Percentiles rank a stretch among this genome's conserved stretches.
Conservation (phyloP, 768 basidiomycete genomes). For the Amanita muscaria region DNA sequence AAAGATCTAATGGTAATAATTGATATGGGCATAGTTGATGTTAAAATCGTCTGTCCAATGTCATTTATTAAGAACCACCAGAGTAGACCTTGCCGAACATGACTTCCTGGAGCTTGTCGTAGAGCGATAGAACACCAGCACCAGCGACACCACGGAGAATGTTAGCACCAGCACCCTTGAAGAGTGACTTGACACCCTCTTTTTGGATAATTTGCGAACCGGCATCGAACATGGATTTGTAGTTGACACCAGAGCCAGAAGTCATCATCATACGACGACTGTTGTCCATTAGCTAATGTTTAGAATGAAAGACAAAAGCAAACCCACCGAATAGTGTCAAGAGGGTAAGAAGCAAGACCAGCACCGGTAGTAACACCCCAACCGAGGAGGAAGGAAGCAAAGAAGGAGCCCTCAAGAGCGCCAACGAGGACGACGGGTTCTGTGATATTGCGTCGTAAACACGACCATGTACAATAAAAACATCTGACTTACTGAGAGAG, state of each 20-base stretch:
- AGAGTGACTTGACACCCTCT: conserved; percentile 92
- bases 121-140: conserved; percentile 97
- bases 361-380: conserved; percentile 99
- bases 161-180: conserved; percentile 97
- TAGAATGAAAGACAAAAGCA: conserved; percentile 5
- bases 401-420: conserved; percentile 90
- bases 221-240: conserved; percentile 99
- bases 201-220: conserved; percentile 90
- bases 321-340: conserved; percentile 80
- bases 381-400: conserved; percentile 94
- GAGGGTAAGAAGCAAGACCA: conserved; percentile 96
- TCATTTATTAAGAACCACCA: conserved; percentile 56
- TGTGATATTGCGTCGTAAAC: conserved; percentile 23
- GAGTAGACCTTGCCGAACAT: conserved; percentile 99
- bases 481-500: conserved; percentile 68
- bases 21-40: conserved; percentile 21
- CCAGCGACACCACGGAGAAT: conserved; percentile 99
- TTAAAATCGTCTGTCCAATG: not conserved
- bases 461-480: not conserved
- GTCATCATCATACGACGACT: conserved; percentile 99
- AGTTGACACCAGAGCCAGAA: conserved; percentile 89
- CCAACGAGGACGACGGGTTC: conserved; percentile 98
- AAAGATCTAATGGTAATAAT: conserved; percentile 30
- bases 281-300: conserved; percentile 16
- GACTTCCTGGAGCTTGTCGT: conserved; percentile 96